phyloP scores from a whole-genome alignment of 345 rosid genomes.

The Eucalyptus microcorys region DNA sequence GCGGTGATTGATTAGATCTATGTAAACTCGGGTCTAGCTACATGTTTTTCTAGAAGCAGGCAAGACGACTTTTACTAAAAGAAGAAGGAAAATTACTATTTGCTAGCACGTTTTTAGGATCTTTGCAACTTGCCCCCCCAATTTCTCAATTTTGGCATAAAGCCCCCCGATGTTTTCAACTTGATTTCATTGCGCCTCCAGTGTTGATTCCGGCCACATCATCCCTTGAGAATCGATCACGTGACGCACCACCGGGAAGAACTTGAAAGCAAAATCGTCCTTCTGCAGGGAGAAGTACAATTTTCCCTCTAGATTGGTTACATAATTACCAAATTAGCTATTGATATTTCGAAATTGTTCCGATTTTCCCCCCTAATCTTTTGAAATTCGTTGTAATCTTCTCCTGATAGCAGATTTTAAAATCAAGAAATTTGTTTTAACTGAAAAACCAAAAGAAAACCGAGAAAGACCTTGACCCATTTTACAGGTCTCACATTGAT shows the following conservation, averaged over 20 bases:
- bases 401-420: not conserved
- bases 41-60: not conserved
- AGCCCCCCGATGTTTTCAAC: not conserved
- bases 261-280: not conserved
- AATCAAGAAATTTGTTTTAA: conserved; percentile 15
- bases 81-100: not conserved
- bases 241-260: not conserved
- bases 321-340: not conserved
- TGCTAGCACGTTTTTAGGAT: not conserved
- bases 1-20: not conserved
- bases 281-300: not conserved
- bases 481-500: not conserved
- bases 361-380: not conserved
- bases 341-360: not conserved
- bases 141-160: not conserved
- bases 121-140: not conserved
- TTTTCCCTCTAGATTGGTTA: not conserved
- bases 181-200: not conserved
- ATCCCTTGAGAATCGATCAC: not conserved
- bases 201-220: not conserved
- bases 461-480: not conserved
- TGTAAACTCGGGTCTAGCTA: not conserved
- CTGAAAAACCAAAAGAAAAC: conserved; percentile 80
- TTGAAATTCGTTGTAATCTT: not conserved
- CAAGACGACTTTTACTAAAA: not conserved